Conservation (phyloP, 148 eudicot species). For the Polygonum aviculare region DNA sequence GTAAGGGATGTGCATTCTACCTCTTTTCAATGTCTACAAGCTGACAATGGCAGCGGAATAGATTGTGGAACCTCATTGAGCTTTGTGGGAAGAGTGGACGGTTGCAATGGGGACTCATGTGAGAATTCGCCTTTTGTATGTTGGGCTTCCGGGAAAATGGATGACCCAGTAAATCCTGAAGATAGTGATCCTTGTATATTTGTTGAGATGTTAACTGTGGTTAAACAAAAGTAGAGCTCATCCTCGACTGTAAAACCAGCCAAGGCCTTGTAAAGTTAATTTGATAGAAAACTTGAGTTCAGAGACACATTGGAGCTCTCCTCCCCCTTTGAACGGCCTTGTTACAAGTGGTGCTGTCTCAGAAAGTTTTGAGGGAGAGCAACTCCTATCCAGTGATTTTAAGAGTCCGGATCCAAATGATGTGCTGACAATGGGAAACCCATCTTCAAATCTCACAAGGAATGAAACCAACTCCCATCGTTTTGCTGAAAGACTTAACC, state of each 20-base stretch:
- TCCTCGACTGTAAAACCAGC: conserved; percentile 1
- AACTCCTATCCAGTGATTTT: not conserved
- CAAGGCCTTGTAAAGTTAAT: conserved; percentile 5
- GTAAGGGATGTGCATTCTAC: conserved; percentile 10
- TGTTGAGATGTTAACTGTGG: not conserved
- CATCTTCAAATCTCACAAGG: not conserved
- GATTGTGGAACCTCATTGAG: conserved; percentile 13
- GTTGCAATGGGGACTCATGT: conserved; percentile 6
- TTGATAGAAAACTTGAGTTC: conserved; percentile 18
- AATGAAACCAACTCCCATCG: not conserved
- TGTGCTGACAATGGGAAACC: not conserved
- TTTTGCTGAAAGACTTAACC: conserved; percentile 14
- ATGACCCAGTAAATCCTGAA: not conserved
- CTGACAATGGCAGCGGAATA: conserved; percentile 12
- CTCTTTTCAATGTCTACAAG: not conserved
- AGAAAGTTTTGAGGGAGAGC: not conserved
- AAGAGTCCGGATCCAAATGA: not conserved
- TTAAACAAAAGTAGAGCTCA: not conserved
- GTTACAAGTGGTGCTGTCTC: not conserved
- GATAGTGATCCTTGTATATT: too few species aligned
- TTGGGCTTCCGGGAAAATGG: conserved; percentile 8
- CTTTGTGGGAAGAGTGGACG: conserved; percentile 10
- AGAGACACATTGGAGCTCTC: conserved; percentile 10
- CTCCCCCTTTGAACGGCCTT: not conserved
- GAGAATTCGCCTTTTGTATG: conserved; percentile 4